Evolutionary conservation across 768 basidiomycete species (phyloP).

Genomic region (Collybiopsis confluens): DNA sequence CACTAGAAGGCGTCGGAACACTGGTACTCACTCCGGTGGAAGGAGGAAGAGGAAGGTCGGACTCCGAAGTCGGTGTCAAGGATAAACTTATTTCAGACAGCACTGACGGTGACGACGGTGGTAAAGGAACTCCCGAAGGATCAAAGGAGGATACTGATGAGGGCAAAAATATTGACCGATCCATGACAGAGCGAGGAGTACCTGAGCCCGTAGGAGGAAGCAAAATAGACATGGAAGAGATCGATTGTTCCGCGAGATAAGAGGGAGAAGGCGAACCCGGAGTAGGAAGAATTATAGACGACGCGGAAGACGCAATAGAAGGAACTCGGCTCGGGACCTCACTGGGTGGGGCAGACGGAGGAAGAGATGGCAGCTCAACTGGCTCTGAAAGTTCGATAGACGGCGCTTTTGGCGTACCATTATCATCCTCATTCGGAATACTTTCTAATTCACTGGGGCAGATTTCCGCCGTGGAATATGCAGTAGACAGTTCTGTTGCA

Average conservation of each 20-base stretch:
- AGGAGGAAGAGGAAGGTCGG: slow-evolving; percentile 21
- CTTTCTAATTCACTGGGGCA: slow-evolving; percentile 36
- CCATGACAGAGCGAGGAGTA: slow-evolving; percentile 6
- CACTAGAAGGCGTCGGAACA: slow-evolving; percentile 29
- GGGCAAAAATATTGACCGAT: slow-evolving; percentile 14
- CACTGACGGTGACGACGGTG: slow-evolving; percentile 27
- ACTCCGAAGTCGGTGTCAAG: slow-evolving; percentile 20
- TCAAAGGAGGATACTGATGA: slow-evolving; percentile 21
- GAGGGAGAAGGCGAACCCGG: too few species aligned
- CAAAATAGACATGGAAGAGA: too few species aligned
- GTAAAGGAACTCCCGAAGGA: slow-evolving; percentile 34
- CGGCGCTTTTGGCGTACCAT: slow-evolving; percentile 36
- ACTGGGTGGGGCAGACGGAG: background rate
- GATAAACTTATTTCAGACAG: slow-evolving; percentile 19
- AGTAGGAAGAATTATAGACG: too few species aligned
- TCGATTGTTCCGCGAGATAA: slow-evolving; percentile 14
- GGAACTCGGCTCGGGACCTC: slow-evolving; percentile 11
- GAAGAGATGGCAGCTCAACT: slow-evolving; percentile 16
- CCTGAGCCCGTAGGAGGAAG: too few species aligned
- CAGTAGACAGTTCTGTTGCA: slow-evolving; percentile 31
- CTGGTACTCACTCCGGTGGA: slow-evolving; percentile 12
- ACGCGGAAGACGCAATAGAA: slow-evolving; percentile 12
- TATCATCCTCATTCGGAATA: slow-evolving; percentile 33
- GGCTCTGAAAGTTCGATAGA: slow-evolving; percentile 29
- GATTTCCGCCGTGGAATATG: slow-evolving; percentile 46